Evolutionary conservation across 805 yeast genomes (phyloP), one percentile per base, ranked within the genome.

Genomic region (Metschnikowia gruessii): DNA sequence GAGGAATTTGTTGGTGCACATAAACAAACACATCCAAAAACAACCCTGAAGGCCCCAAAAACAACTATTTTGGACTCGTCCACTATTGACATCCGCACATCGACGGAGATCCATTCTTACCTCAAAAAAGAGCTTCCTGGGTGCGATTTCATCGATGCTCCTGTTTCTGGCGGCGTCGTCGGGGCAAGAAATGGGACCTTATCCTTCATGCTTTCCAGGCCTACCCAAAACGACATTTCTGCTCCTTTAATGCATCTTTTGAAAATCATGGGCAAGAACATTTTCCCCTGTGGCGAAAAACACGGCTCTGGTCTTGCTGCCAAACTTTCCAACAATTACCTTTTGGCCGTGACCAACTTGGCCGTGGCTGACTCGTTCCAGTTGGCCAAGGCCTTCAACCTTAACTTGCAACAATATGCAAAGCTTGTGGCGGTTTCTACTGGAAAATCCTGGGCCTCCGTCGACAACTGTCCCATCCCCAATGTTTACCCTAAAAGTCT

Each of bases 341-440:
- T 78, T 40, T 65, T 77, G 49, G 82, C 82, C 1, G 65, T 77
- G 24, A 74, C 77, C 26, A 77, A 78, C 59, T 65, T 77, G 53
- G 81, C 81, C 0, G 78, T 77, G 12, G 74, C 79, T 9, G 82
- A 77, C 54, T 77, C 80, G 8, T 76, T 77, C 65, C 79, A 74
- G 48, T 63, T 78, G 49, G 82, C 82, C 19, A 66, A 66, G 46
- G 63, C 76, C 12, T 70, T 75, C 46, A 77, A 79, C 6, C 69
- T 78, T 46, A 70, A 78, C 57, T 61, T 75, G 57, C 58, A 69
- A 35, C 61, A 65, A 46, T 76, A 76, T 55, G 75, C 80, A 24
- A 71, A 75, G 40, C 65, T 77, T 45, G 78, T 78, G 15, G 62
- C 79, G 28, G 77, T 74, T 3, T 75, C 80, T 11, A 72, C 81